Percentiles rank a stretch among this genome's conserved stretches.
Conservation (phyloP, 371 early-diverging fungal genomes). For the Dinochytrium kinnereticum region DNA sequence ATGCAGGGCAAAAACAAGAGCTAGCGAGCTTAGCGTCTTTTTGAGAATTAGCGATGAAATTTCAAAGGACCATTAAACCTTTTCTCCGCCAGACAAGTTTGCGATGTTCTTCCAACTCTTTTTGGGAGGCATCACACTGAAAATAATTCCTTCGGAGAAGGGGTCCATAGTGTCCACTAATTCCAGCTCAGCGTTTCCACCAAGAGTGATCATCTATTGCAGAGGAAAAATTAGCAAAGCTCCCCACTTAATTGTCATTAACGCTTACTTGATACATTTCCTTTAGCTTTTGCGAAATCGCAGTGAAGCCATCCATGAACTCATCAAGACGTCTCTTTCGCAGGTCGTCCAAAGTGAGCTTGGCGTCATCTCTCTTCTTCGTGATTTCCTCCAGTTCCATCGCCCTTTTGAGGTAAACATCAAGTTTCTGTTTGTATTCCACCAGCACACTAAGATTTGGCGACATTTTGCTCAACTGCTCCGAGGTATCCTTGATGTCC, state of each 20-base stretch:
- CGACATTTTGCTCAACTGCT: slow-evolving; percentile 68
- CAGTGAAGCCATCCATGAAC: slow-evolving; percentile 97
- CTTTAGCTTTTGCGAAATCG: slow-evolving; percentile 95
- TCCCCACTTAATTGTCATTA: background rate
- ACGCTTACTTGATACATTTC: slow-evolving; percentile 95
- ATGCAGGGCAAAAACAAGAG: slow-evolving; percentile 99
- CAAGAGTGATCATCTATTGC: slow-evolving; percentile 93
- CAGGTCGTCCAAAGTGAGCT: slow-evolving; percentile 75
- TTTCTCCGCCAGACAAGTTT: slow-evolving; percentile 99
- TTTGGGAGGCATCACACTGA: slow-evolving; percentile 99
- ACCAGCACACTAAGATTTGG: slow-evolving; percentile 89
- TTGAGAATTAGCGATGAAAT: background rate
- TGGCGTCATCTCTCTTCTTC: slow-evolving; percentile 71
- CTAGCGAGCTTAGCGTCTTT: slow-evolving; percentile 95
- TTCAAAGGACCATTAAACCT: slow-evolving; percentile 60
- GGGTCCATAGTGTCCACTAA: slow-evolving; percentile 99
- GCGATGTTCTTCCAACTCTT: slow-evolving; percentile 99
- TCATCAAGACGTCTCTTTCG: slow-evolving; percentile 84
- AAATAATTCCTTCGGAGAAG: slow-evolving; percentile 98
- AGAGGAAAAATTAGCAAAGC: no score
- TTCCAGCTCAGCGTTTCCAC: slow-evolving; percentile 99
- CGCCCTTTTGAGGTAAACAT: slow-evolving; percentile 73
- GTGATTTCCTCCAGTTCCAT: slow-evolving; percentile 81
- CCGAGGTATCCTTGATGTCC: slow-evolving; percentile 56
- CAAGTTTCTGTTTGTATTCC: slow-evolving; percentile 83